Evolutionary conservation across 1,139 yeast genomes (phyloP).

Genomic region (Tardiomyces blankii): DNA sequence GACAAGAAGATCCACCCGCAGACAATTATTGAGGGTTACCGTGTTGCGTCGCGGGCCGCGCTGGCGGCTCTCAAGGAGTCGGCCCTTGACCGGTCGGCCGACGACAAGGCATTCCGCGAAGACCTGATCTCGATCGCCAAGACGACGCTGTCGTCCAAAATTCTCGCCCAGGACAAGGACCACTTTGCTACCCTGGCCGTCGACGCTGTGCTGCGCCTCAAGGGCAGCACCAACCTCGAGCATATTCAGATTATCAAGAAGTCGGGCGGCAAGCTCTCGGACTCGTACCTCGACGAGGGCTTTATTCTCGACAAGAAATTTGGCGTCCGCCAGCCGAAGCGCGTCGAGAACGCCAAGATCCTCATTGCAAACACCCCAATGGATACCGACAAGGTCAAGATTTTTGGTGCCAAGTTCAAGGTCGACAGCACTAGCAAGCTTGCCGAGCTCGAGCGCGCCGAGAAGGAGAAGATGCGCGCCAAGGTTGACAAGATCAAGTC

Average conservation of each 20-base stretch:
- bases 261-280: conserved; percentile 84
- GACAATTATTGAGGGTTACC: conserved; percentile 89
- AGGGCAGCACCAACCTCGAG: conserved; percentile 90
- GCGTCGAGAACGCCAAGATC: conserved; percentile 70
- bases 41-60: conserved; percentile 81
- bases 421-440: conserved; percentile 91
- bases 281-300: conserved; percentile 93
- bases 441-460: conserved; percentile 94
- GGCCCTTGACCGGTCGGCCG: conserved; percentile 63
- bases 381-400: conserved; percentile 96
- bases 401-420: conserved; percentile 95
- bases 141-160: conserved; percentile 89
- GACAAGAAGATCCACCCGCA: conserved; percentile 96
- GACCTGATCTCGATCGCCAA: conserved; percentile 83
- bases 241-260: conserved; percentile 91
- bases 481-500: conserved; percentile 83
- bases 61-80: conserved; percentile 63
- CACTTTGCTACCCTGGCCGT: conserved; percentile 85
- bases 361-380: conserved; percentile 88
- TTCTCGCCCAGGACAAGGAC: conserved; percentile 88
- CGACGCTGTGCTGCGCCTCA: conserved; percentile 82
- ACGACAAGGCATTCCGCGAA: conserved; percentile 53
- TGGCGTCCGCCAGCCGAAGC: conserved; percentile 91
- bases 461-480: conserved; percentile 80
- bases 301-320: conserved; percentile 83